Evolutionary conservation across 441 rosid genomes (phyloP).

Genomic region (Geranium incanum): DNA sequence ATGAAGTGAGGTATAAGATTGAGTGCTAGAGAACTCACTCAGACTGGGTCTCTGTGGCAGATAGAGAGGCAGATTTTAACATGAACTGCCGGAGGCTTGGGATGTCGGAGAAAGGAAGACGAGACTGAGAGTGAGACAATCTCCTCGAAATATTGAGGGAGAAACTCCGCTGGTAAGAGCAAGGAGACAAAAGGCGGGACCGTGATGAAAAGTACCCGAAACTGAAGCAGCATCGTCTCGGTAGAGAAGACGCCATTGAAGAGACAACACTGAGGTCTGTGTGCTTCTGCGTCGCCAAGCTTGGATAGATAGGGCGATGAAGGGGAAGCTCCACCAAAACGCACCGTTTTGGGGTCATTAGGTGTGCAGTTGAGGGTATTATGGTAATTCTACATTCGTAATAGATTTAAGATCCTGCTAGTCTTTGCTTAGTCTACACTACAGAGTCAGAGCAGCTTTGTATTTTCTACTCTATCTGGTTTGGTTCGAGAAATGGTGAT

Average conservation of each 20-base stretch:
- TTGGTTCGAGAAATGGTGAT: background rate
- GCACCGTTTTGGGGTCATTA: background rate
- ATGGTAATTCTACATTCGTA: background rate
- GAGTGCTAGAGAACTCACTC: conserved; percentile 38
- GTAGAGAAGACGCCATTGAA: conserved; percentile 44
- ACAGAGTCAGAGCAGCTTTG: background rate
- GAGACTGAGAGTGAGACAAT: conserved; percentile 34
- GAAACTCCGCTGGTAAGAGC: conserved; percentile 9
- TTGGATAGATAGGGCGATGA: conserved; percentile 5
- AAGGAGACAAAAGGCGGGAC: conserved; percentile 18
- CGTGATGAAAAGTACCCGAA: conserved; percentile 36
- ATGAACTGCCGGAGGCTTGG: conserved; percentile 59
- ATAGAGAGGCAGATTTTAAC: conserved; percentile 30
- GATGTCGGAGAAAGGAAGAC: conserved; percentile 27
- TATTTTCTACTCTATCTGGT: background rate
- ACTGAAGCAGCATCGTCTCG: conserved; percentile 29
- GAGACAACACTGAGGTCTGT: conserved; percentile 12
- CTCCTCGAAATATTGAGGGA: conserved; percentile 35
- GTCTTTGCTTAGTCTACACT: background rate
- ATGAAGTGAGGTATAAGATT: background rate
- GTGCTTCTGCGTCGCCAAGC: background rate
- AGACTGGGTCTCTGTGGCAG: conserved; percentile 31
- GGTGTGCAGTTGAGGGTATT: background rate
- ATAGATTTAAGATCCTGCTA: background rate
- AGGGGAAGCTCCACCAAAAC: conserved; percentile 33